Percentiles rank a stretch among this genome's conserved stretches.
Evolutionary conservation across 805 yeast species (phyloP).

Genomic region (Candida bentonensis): DNA sequence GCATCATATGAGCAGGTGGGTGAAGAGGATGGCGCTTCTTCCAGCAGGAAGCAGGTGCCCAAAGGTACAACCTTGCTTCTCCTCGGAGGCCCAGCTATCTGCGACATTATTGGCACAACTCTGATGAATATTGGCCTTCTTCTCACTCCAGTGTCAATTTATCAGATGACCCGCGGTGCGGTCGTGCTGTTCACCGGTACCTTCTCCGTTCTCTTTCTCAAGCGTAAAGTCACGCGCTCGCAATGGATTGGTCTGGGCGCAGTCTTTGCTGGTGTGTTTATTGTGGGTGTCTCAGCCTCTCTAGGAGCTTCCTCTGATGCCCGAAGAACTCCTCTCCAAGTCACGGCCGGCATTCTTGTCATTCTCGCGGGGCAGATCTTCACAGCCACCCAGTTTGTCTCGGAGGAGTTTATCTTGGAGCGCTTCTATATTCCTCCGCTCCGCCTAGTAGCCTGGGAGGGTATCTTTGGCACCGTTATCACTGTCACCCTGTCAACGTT

Average conservation of each 20-base stretch:
- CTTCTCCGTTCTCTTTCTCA: slow-evolving; percentile 49
- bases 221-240: slow-evolving; percentile 36
- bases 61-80: slow-evolving; percentile 21
- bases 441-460: slow-evolving; percentile 60
- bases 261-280: slow-evolving; percentile 54
- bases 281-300: slow-evolving; percentile 63
- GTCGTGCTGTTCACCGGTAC: slow-evolving; percentile 63
- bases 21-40: slow-evolving; percentile 4
- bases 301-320: slow-evolving; percentile 13
- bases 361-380: slow-evolving; percentile 50
- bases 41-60: slow-evolving; percentile 5
- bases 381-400: slow-evolving; percentile 64
- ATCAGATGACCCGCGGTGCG: slow-evolving; percentile 79
- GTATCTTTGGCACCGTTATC: slow-evolving; percentile 44
- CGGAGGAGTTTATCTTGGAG: slow-evolving; percentile 55
- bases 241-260: slow-evolving; percentile 57
- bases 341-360: slow-evolving; percentile 40
- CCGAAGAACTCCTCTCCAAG: slow-evolving; percentile 5
- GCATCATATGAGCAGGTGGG: slow-evolving; percentile 3
- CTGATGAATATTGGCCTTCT: slow-evolving; percentile 61
- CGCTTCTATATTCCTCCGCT: slow-evolving; percentile 43
- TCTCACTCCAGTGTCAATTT: slow-evolving; percentile 63
- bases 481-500: slow-evolving; percentile 32
- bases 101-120: slow-evolving; percentile 64
- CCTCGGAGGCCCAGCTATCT: slow-evolving; percentile 48